Percentiles rank a stretch among this genome's conserved stretches.
Evolutionary conservation across 768 basidiomycete species (phyloP).

Genomic region (Kwoniella sp.): DNA sequence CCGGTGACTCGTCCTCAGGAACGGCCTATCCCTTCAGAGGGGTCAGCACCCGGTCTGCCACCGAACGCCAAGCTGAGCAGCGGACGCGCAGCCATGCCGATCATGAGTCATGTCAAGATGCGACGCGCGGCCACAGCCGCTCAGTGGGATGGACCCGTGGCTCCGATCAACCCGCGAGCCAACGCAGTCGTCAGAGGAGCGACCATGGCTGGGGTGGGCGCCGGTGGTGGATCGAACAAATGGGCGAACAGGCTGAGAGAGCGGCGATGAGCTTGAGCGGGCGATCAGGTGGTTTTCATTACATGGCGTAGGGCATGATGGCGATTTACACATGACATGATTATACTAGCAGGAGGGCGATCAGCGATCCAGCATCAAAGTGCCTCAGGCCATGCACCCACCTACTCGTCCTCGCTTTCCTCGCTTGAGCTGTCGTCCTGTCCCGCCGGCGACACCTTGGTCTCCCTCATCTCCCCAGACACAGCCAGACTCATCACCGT

Average conservation of each 20-base stretch:
- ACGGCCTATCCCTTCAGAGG: slow-evolving; percentile 22
- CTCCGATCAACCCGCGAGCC: too few species aligned
- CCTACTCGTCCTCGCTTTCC: slow-evolving; percentile 7
- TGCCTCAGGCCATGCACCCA: too few species aligned
- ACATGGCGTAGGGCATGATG: too few species aligned
- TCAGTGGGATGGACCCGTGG: too few species aligned
- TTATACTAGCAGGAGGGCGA: neutral
- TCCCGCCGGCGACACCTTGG: neutral
- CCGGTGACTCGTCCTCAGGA: slow-evolving; percentile 27
- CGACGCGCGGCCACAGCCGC: too few species aligned
- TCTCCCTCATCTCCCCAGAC: slow-evolving; percentile 6
- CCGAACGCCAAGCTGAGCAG: slow-evolving; percentile 13
- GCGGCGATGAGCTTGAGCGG: too few species aligned
- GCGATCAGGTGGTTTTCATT: too few species aligned
- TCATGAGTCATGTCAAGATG: too few species aligned
- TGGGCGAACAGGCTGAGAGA: slow-evolving; percentile 34
- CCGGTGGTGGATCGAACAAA: slow-evolving; percentile 20
- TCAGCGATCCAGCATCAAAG: neutral
- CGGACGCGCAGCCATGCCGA: too few species aligned
- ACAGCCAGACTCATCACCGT: slow-evolving; percentile 28
- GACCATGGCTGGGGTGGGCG: neutral
- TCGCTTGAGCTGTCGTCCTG: slow-evolving; percentile 1
- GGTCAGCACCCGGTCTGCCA: slow-evolving; percentile 22
- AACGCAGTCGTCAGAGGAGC: neutral
- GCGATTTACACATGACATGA: neutral